Evolutionary conservation across 768 basidiomycete species (phyloP), one percentile per base, ranked within the genome.

Genomic region (Trametes coccinea): DNA sequence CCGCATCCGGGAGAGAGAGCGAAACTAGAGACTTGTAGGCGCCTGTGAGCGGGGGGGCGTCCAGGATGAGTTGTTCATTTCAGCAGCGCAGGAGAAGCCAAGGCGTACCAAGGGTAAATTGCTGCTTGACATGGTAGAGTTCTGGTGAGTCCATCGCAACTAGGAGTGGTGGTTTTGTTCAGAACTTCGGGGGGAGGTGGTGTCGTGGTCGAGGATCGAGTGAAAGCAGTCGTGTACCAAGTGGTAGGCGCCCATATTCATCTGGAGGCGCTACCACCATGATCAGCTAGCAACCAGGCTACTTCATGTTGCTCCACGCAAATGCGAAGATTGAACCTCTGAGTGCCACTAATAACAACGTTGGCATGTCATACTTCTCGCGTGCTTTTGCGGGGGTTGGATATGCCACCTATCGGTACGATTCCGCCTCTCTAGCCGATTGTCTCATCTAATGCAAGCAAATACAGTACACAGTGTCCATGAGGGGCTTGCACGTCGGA

Each of bases 121-220:
- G 89, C 62, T 92, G 86, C 72, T 85, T 87, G 73, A 87, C 75
- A 65, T 85, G 81, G 73, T 88, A 90, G 4, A 90, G 75, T 56
- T 86, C 79, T 6, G 84, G 79, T 4, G 85, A 87, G 53, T 81
- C 81, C 84, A 85, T 84, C 50, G 37, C 61, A 47, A 17, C 34
- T 43, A 40, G 34, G 33, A 45, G n/a, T 44, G 13, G 37, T 37
- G 51, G 2, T 11, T 29, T 9, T 40, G 56, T 16, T 30, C 17
- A 8, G 45, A 17, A 41, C 22, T 39, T 30, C 39, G 52, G 33
- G 39, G 52, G 39, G 3, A 41, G 13, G 9, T 30, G 34, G 8
- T 4, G 14, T 16, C 9, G 48, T 37, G 29, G 30, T 29, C 48
- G 48, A 10, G 48, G 34, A 37, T 49, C 30, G 17, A 22, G 30